Conservation (phyloP, 139 green algal species). For the Diplosphaera chodatii region DNA sequence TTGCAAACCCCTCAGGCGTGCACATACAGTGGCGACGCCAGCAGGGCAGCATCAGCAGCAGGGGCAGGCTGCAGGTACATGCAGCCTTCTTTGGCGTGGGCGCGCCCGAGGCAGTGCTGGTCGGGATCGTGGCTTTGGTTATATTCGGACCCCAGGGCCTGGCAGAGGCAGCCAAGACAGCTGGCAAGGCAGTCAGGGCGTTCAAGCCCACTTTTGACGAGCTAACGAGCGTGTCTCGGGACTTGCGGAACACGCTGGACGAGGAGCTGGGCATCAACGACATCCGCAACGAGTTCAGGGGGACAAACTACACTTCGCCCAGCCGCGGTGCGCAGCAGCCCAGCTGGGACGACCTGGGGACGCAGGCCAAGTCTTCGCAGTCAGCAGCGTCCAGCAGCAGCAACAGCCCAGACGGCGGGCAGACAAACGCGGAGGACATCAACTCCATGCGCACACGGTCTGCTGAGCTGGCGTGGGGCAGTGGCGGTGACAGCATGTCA, state of each 20-base stretch:
- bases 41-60: not conserved
- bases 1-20: not conserved
- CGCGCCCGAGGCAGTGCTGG: slow-evolving; percentile 91
- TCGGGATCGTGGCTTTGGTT: slow-evolving; percentile 94
- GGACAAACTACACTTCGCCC: not conserved
- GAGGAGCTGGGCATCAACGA: slow-evolving; percentile 94
- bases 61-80: not conserved
- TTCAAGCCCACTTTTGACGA: slow-evolving; percentile 96
- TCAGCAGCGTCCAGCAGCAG: not conserved
- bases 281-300: slow-evolving; percentile 54
- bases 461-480: slow-evolving; percentile 70
- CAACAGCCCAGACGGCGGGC: no score
- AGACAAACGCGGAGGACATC: slow-evolving; percentile 71
- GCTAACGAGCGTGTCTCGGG: slow-evolving; percentile 73
- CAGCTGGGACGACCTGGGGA: not conserved
- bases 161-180: slow-evolving; percentile 85
- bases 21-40: no score
- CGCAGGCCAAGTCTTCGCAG: not conserved
- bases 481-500: slow-evolving; percentile 7
- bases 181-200: slow-evolving; percentile 70
- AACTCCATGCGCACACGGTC: slow-evolving; percentile 67
- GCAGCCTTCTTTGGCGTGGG: slow-evolving; percentile 84
- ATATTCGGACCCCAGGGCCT: slow-evolving; percentile 98
- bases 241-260: slow-evolving; percentile 88
- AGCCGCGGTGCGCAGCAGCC: not conserved